phyloP scores from a whole-genome alignment of 306 rosid species.

The Malus orientalis region DNA sequence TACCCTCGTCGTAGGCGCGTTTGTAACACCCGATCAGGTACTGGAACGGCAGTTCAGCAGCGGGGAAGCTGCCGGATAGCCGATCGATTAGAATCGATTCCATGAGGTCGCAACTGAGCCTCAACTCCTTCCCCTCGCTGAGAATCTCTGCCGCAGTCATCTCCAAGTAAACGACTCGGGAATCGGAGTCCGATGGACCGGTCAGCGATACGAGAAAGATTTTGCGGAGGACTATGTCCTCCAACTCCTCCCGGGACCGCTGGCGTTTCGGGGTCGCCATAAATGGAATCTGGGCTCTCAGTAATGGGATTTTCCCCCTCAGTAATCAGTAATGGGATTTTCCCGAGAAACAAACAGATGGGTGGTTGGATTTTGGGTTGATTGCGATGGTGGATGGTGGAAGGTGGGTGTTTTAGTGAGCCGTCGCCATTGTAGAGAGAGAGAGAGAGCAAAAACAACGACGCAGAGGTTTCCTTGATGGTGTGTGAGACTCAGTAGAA shows the following conservation, averaged over 20 bases:
- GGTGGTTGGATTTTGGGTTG: neutral
- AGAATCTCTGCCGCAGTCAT: slow-evolving; percentile 84
- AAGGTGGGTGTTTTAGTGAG: neutral
- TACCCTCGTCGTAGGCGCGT: slow-evolving; percentile 70
- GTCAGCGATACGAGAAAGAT: slow-evolving; percentile 66
- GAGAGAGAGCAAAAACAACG: neutral
- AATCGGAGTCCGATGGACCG: slow-evolving; percentile 26
- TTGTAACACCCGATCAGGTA: slow-evolving; percentile 69
- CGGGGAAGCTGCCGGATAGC: slow-evolving; percentile 38
- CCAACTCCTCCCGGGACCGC: slow-evolving; percentile 70
- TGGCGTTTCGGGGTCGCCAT: slow-evolving; percentile 76
- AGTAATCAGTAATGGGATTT: neutral
- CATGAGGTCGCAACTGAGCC: slow-evolving; percentile 61
- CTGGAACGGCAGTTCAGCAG: slow-evolving; percentile 48
- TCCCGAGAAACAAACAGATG: slow-evolving; percentile 16
- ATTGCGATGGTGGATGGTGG: neutral
- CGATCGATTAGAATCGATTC: slow-evolving; percentile 83
- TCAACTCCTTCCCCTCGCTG: slow-evolving; percentile 64
- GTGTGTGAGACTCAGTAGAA: neutral
- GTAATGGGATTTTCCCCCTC: neutral
- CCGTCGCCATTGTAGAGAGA: neutral
- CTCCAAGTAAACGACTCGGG: slow-evolving; percentile 62
- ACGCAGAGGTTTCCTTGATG: neutral
- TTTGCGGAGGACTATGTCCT: slow-evolving; percentile 77
- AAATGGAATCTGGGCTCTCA: neutral